Percentiles rank a stretch among this genome's conserved stretches.
phyloP scores from a whole-genome alignment of 768 basidiomycete species.

The Chalciporus piperatus region DNA sequence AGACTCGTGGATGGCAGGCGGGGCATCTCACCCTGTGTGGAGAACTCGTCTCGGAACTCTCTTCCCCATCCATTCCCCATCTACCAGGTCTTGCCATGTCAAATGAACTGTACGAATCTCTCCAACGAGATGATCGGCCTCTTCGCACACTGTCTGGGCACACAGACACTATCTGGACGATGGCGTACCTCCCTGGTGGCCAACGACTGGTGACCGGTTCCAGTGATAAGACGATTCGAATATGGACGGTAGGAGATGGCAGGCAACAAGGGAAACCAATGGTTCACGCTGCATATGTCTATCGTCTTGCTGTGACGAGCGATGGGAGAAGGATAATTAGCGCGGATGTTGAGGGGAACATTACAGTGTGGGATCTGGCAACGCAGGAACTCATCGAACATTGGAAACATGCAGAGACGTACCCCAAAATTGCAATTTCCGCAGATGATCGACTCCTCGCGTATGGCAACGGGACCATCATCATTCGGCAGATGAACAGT shows the following conservation, averaged over 20 bases:
- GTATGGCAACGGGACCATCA: too few species aligned
- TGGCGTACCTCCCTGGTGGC: constrained; percentile 9
- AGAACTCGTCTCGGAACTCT: too few species aligned
- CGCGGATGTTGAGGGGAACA: background rate
- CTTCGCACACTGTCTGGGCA: too few species aligned
- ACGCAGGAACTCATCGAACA: background rate
- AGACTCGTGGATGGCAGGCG: too few species aligned
- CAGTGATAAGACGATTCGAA: background rate
- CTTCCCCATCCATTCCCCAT: too few species aligned
- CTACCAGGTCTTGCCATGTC: too few species aligned
- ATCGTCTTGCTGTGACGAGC: background rate
- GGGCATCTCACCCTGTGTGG: too few species aligned
- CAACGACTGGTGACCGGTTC: background rate
- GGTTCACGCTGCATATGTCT: background rate
- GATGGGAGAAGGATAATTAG: background rate
- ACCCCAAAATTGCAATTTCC: background rate
- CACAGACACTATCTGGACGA: background rate
- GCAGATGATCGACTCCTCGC: background rate
- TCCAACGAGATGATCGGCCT: too few species aligned
- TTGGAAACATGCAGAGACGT: background rate
- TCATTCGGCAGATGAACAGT: too few species aligned
- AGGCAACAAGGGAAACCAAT: background rate
- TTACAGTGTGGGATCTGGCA: background rate
- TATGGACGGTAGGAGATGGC: background rate
- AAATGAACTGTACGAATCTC: too few species aligned